Percentiles rank a stretch among this genome's conserved stretches.
Evolutionary conservation across 2,329 filamentous ascomycete genomes (phyloP).

Genomic region (Clarireedia homoeocarpa): DNA sequence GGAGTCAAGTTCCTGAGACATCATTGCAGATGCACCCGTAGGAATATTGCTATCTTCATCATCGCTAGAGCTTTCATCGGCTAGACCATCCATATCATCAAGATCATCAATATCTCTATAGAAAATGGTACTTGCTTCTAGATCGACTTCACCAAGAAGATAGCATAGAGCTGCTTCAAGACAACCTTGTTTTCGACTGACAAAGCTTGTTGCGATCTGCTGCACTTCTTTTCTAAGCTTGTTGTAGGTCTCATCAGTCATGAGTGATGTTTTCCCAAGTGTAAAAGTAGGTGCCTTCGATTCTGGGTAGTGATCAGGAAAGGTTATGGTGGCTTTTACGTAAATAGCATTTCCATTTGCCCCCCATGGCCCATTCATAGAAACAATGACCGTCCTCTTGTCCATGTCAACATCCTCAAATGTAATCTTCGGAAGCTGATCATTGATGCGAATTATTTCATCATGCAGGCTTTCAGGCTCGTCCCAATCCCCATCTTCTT

Average conservation of each 20-base stretch:
- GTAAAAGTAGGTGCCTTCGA: conserved; percentile 48
- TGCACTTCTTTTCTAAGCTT: conserved; percentile 48
- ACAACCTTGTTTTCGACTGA: conserved; percentile 52
- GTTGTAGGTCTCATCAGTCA: conserved; percentile 47
- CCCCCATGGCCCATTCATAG: conserved; percentile 58
- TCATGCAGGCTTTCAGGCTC: conserved; percentile 54
- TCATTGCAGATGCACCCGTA: conserved; percentile 37
- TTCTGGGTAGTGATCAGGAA: conserved; percentile 53
- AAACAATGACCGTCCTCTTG: conserved; percentile 48
- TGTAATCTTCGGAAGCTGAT: conserved; percentile 53
- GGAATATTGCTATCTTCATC: conserved; percentile 54
- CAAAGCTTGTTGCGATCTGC: conserved; percentile 46
- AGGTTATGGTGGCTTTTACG: conserved; percentile 52
- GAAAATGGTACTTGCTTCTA: conserved; percentile 53
- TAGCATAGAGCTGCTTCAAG: conserved; percentile 55
- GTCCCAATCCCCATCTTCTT: conserved; percentile 42
- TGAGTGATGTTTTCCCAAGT: conserved; percentile 54
- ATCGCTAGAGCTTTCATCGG: conserved; percentile 76
- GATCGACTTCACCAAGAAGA: conserved; percentile 53
- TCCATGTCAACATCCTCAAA: conserved; percentile 61
- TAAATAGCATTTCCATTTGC: conserved; percentile 48
- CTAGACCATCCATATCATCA: conserved; percentile 45
- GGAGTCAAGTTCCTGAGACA: conserved; percentile 54
- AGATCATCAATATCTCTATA: conserved; percentile 54
- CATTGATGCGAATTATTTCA: conserved; percentile 54